These are phyloP conservation scores for Porcisia hertigi DNA, from an alignment of 208 protist genomes.

Conservation along the genomic window DNA sequence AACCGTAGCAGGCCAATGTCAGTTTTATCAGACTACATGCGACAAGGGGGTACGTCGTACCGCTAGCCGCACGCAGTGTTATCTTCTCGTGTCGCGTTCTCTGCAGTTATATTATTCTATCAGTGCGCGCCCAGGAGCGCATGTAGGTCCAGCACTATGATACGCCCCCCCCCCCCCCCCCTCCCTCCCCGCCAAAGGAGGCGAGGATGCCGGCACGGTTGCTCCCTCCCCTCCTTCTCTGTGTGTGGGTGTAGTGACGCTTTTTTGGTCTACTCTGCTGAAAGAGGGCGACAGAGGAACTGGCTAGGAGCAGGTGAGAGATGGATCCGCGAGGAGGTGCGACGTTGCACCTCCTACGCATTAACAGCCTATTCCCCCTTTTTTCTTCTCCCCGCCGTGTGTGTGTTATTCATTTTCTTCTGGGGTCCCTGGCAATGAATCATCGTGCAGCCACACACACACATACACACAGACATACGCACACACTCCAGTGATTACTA, in stretches of 20 bases:
- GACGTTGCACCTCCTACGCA: too few relatives aligned
- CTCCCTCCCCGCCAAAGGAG: not conserved
- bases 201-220: not conserved
- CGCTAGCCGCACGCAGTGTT: not conserved
- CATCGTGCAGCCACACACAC: not conserved
- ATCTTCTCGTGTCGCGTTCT: not conserved
- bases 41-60: not conserved
- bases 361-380: too few relatives aligned
- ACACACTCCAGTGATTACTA: not conserved
- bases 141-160: not conserved
- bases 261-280: not conserved
- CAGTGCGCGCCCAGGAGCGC: not conserved
- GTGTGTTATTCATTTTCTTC: too few relatives aligned
- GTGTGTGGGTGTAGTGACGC: not conserved
- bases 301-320: too few relatives aligned
- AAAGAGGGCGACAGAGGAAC: too few relatives aligned
- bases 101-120: not conserved
- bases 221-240: not conserved
- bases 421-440: not conserved
- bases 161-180: not conserved
- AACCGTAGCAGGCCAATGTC: constrained; percentile 15
- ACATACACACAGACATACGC: not conserved
- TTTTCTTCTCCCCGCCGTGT: too few relatives aligned
- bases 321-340: too few relatives aligned
- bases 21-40: constrained; percentile 29